Base-by-base conservation (phyloP, 306 rosid species). In the Crataegus laevigata region DNA sequence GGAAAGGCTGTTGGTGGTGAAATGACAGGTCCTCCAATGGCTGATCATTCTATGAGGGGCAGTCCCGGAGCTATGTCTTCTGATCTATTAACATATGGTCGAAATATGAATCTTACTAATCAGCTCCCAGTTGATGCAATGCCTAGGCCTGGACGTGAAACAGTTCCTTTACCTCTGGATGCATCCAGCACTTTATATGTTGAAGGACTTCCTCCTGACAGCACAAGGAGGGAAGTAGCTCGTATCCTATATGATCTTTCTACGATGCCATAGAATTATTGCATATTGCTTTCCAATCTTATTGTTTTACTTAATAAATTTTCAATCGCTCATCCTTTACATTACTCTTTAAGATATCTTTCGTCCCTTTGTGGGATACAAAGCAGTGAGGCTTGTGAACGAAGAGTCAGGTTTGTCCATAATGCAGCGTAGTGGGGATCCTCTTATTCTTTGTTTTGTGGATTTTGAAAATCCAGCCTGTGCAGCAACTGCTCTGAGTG, bases 331-430 rank as follows among this genome's bases (percentile, higher is more conserved):
- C 25, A 74, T 81, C 88, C 91, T 83, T 86, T 29, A 82, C 77
- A 14, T 38, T 34, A 2, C 29, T 55, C 70, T 7, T 34, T 28
- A 68, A 93, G 98, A 91, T 83, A 91, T 93, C 77, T 93, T 93
- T 73, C 97, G 97, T 32, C 98, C 96, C 67, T 93, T 93, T 87
- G 96, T 91, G 75, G 98, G 98, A 65, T 93, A 93, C 68, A 89
- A 92, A 85, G 97, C 89, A 85, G 91, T 91, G 76, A 91, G 98
- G 81, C 96, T 91, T 47, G 97, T 93, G 59, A 88, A 79, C 82
- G 89, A 93, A 82, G 98, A 88, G 77, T 88, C 98, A 59, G 63
- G 69, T 83, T 71, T 43, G 17, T 78, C 76, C 66, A 59, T 47
- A 28, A 77, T 85, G 85, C 88, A 93, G 98, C 96, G 97, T 52